Conservation (phyloP, 768 basidiomycete genomes). For the Amanita rimosa region DNA sequence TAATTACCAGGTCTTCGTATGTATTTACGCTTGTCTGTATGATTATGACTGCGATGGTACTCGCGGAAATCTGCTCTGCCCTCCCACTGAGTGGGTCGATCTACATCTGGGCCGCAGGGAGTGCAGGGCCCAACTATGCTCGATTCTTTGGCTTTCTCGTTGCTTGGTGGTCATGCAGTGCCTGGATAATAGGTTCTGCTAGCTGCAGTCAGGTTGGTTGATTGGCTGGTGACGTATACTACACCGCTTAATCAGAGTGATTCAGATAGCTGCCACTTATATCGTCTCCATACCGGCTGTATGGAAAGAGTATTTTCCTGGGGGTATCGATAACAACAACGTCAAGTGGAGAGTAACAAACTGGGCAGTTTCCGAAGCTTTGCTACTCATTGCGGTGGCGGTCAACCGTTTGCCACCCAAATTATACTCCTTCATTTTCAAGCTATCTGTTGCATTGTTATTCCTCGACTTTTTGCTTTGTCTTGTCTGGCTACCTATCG, state of each 20-base stretch:
- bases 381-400: slow-evolving; percentile 60
- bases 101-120: slow-evolving; percentile 92
- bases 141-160: slow-evolving; percentile 84
- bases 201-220: slow-evolving; percentile 69
- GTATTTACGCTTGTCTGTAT: slow-evolving; percentile 76
- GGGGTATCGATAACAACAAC: slow-evolving; percentile 57
- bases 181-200: slow-evolving; percentile 91
- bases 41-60: slow-evolving; percentile 76
- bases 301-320: slow-evolving; percentile 75
- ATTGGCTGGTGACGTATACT: not conserved
- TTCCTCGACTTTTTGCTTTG: slow-evolving; percentile 87
- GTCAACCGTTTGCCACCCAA: slow-evolving; percentile 81
- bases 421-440: slow-evolving; percentile 68
- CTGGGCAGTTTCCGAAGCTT: slow-evolving; percentile 70
- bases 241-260: not conserved
- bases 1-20: slow-evolving; percentile 64
- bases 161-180: slow-evolving; percentile 89
- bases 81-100: slow-evolving; percentile 84
- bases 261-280: slow-evolving; percentile 79
- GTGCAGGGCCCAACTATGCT: slow-evolving; percentile 79
- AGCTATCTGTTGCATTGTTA: slow-evolving; percentile 60
- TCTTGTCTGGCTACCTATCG: slow-evolving; percentile 87
- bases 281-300: slow-evolving; percentile 76
- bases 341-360: slow-evolving; percentile 81
- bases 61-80: slow-evolving; percentile 88